Conservation (phyloP, 2,329 filamentous ascomycete species). For the Hymenoscyphus fructigenus region DNA sequence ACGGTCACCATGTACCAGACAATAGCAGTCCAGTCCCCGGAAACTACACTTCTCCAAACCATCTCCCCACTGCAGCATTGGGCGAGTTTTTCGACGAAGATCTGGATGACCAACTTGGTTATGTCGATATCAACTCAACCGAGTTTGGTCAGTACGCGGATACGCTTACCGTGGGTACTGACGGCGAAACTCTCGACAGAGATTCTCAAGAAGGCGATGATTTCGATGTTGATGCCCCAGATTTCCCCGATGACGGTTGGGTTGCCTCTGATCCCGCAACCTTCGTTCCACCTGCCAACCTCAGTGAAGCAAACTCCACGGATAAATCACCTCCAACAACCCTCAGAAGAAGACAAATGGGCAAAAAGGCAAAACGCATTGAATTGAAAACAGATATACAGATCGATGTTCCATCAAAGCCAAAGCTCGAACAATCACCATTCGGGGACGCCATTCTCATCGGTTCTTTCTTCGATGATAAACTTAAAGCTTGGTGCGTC, state of each 20-base stretch:
- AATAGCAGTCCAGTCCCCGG: not conserved
- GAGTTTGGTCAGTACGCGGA: not conserved
- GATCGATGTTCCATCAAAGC: no score
- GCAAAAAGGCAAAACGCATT: no score
- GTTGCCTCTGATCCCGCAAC: no score
- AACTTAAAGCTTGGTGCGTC: not conserved
- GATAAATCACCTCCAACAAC: not conserved
- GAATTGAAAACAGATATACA: not conserved
- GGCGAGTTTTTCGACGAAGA: not conserved
- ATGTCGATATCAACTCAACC: not conserved
- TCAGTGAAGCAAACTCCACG: no score
- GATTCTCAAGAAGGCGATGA: not conserved
- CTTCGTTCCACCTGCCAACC: no score
- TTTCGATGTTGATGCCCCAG: slow-evolving; percentile 4
- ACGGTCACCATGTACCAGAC: not conserved
- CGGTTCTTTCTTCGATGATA: slow-evolving; percentile 2
- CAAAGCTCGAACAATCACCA: no score
- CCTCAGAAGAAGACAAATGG: not conserved
- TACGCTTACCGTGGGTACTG: not conserved
- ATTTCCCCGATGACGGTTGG: no score
- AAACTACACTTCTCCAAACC: not conserved
- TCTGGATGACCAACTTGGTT: not conserved
- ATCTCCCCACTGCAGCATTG: not conserved
- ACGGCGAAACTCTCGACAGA: not conserved
- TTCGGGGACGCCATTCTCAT: not conserved